phyloP scores from a whole-genome alignment of 1,139 yeast species.

The Magnusiomyces suaveolens region DNA sequence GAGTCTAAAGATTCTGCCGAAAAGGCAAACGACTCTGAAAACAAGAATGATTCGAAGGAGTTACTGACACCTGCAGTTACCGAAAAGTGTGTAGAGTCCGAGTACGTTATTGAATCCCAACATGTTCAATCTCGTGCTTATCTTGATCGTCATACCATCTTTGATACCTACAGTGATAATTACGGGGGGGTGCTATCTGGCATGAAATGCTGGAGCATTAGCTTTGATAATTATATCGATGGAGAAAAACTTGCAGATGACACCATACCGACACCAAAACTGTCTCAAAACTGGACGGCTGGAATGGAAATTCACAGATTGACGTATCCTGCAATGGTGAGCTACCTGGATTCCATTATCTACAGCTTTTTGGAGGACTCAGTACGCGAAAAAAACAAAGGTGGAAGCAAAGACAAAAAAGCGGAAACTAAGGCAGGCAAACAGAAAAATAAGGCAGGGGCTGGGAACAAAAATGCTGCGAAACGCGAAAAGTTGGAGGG shows the following conservation, averaged over 20 bases:
- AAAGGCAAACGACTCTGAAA: background rate
- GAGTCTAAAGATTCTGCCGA: background rate
- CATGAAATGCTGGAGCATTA: constrained; percentile 9
- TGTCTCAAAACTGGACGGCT: constrained; percentile 10
- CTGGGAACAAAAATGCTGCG: too few species aligned
- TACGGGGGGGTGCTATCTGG: constrained; percentile 5
- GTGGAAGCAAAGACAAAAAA: too few species aligned
- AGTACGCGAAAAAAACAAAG: too few species aligned
- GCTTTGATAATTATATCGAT: constrained; percentile 8
- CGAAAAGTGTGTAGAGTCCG: background rate
- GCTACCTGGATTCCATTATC: constrained; percentile 1
- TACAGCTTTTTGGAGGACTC: constrained; percentile 15
- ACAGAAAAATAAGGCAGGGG: too few species aligned
- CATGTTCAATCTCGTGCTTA: constrained; percentile 1
- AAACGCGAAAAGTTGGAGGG: too few species aligned
- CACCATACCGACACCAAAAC: constrained; percentile 9
- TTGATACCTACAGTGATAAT: constrained; percentile 6
- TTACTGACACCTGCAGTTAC: too few species aligned
- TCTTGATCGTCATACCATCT: constrained; percentile 8
- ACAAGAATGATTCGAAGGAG: background rate
- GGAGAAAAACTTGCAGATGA: background rate
- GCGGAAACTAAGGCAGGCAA: too few species aligned
- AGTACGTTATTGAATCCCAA: background rate
- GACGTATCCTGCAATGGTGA: background rate
- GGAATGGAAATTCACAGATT: background rate